phyloP scores from a whole-genome alignment of 23 red algal genomes.

The Gracilariopsis chorda region DNA sequence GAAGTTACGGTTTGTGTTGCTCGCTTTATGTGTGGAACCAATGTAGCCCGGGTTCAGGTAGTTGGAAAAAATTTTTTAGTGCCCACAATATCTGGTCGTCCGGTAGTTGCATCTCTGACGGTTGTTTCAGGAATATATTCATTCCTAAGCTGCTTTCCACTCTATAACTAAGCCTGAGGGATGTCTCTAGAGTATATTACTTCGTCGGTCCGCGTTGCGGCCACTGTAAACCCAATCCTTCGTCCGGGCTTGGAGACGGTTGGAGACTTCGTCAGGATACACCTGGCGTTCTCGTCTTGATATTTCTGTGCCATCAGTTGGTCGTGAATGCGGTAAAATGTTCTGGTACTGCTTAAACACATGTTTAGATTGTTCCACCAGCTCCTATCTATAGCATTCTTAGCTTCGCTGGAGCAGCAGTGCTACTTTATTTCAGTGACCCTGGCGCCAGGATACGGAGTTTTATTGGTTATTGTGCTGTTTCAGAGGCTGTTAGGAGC shows the following conservation, averaged over 20 bases:
- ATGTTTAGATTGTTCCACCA: too few relatives aligned
- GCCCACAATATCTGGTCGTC: neutral
- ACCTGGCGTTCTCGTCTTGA: too few relatives aligned
- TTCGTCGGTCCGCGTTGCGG: neutral
- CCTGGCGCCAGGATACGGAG: too few relatives aligned
- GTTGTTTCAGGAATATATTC: neutral
- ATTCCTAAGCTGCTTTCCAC: neutral
- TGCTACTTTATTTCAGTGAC: too few relatives aligned
- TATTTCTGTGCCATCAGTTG: too few relatives aligned
- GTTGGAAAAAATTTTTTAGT: slow-evolving; percentile 27
- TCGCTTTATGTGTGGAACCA: slow-evolving; percentile 26
- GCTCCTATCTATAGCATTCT: too few relatives aligned
- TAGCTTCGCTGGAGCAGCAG: too few relatives aligned
- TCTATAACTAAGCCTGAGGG: slow-evolving; percentile 32
- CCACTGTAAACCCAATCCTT: neutral
- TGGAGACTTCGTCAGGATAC: slow-evolving; percentile 15
- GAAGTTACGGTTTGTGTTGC: slow-evolving; percentile 25
- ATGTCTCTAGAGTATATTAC: neutral
- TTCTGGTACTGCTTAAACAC: too few relatives aligned
- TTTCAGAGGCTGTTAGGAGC: too few relatives aligned
- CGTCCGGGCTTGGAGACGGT: neutral
- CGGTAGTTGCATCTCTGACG: slow-evolving; percentile 1
- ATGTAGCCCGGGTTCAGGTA: slow-evolving; percentile 32
- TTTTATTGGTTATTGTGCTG: too few relatives aligned
- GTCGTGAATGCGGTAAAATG: too few relatives aligned